These are phyloP conservation scores for Neocallimastix lanati DNA, from an alignment of 192 early-diverging fungal species.

Conservation along the genomic window DNA sequence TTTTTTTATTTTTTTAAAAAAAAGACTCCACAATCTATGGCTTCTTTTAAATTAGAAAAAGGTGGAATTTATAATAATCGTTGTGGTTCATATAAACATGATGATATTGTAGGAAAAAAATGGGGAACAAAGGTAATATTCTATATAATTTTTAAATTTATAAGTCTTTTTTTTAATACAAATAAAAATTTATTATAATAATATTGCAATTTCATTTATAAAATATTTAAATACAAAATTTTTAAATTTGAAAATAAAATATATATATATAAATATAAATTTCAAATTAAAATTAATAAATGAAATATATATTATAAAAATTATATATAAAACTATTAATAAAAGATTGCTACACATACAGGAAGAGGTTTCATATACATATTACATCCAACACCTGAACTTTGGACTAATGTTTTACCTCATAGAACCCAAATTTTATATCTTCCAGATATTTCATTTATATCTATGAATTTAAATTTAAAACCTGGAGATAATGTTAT, in stretches of 20 bases:
- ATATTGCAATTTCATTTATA: too few species aligned
- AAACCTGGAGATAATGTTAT: conserved; percentile 68
- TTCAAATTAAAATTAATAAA: too few species aligned
- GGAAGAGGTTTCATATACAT: conserved; percentile 64
- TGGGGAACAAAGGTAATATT: conserved; percentile 58
- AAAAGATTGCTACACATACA: conserved; percentile 32
- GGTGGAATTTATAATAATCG: conserved; percentile 53
- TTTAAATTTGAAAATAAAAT: background rate
- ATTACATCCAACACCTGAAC: conserved; percentile 79
- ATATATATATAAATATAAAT: background rate
- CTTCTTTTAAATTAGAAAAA: conserved; percentile 30
- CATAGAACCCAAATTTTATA: conserved; percentile 96
- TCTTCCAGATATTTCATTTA: conserved; percentile 81
- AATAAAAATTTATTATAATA: too few species aligned
- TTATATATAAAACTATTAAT: too few species aligned
- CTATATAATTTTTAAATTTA: too few species aligned
- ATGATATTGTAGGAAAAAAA: conserved; percentile 67
- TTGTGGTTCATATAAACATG: conserved; percentile 61
- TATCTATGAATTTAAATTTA: conserved; percentile 62
- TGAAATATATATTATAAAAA: too few species aligned
- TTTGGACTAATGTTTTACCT: conserved; percentile 82
- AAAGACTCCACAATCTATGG: conserved; percentile 55
- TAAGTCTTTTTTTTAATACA: too few species aligned
- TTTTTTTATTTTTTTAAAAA: background rate
- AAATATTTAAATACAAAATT: too few species aligned